A percentile compares a stretch with the other conserved stretches of the same genome.
Evolutionary conservation across 164 flowering plant genomes (phyloP).

Genomic region (Santalum album): DNA sequence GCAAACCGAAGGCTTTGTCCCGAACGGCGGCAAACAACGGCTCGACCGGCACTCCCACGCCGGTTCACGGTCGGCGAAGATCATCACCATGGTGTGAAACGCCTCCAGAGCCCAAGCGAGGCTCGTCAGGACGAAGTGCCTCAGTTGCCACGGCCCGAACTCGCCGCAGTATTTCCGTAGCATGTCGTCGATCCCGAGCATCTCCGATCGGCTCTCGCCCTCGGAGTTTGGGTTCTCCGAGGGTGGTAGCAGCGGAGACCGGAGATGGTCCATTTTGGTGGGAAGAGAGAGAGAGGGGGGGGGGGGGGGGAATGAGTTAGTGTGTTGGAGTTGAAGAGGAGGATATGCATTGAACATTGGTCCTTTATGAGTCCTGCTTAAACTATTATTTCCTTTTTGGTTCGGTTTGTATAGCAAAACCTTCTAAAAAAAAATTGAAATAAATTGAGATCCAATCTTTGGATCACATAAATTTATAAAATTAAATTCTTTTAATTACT

Average conservation of each 20-base stretch:
- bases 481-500: no score
- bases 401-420: no score
- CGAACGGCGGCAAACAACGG: constrained; percentile 10
- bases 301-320: no score
- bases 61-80: constrained; percentile 90
- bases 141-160: constrained; percentile 75
- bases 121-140: constrained; percentile 71
- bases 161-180: constrained; percentile 63
- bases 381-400: no score
- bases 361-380: no score
- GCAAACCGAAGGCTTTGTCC: constrained; percentile 27
- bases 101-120: constrained; percentile 90
- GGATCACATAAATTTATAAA: no score
- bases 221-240: background rate
- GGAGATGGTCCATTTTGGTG: no score
- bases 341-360: no score
- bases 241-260: constrained; percentile 11
- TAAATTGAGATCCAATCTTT: no score
- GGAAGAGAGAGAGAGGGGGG: no score
- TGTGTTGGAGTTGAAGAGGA: no score
- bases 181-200: constrained; percentile 72
- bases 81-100: constrained; percentile 92
- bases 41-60: constrained; percentile 37
- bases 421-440: no score
- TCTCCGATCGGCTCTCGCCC: constrained; percentile 14